phyloP scores from a whole-genome alignment of 371 early-diverging fungal genomes.

The Neoconidiobolus thromboides region DNA sequence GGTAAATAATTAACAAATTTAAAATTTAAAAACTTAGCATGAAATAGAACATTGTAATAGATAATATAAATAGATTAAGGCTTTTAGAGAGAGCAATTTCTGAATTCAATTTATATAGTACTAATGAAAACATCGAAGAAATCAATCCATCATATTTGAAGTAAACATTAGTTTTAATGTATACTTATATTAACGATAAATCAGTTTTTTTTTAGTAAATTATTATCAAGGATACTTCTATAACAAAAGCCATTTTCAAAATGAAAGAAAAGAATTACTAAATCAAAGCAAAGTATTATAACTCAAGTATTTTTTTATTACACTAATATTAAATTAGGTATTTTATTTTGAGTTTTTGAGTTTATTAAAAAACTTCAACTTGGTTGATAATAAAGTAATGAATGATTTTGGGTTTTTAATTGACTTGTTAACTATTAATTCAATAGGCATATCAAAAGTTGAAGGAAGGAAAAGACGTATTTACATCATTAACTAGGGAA shows the following conservation, averaged over 20 bases:
- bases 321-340: not conserved
- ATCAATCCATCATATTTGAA: slow-evolving; percentile 60
- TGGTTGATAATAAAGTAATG: too few species aligned
- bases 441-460: slow-evolving; percentile 12
- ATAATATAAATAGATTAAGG: not conserved
- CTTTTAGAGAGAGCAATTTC: not conserved
- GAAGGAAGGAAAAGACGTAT: slow-evolving; percentile 11
- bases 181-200: not conserved
- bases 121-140: slow-evolving; percentile 74
- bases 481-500: slow-evolving; percentile 21
- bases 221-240: slow-evolving; percentile 55
- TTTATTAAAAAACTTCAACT: slow-evolving; percentile 15
- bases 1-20: too few species aligned
- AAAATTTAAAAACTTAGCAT: too few species aligned
- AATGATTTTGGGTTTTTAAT: slow-evolving; percentile 6
- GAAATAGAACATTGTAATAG: not conserved
- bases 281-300: slow-evolving; percentile 24
- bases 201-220: slow-evolving; percentile 48
- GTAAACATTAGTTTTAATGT: slow-evolving; percentile 11
- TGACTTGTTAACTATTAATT: slow-evolving; percentile 5
- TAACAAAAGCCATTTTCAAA: slow-evolving; percentile 22
- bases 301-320: not conserved
- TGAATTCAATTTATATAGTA: slow-evolving; percentile 37
- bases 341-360: slow-evolving; percentile 10
- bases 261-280: slow-evolving; percentile 23